Base-by-base conservation (phyloP, 768 basidiomycete species). In the Boletus sensibilis region DNA sequence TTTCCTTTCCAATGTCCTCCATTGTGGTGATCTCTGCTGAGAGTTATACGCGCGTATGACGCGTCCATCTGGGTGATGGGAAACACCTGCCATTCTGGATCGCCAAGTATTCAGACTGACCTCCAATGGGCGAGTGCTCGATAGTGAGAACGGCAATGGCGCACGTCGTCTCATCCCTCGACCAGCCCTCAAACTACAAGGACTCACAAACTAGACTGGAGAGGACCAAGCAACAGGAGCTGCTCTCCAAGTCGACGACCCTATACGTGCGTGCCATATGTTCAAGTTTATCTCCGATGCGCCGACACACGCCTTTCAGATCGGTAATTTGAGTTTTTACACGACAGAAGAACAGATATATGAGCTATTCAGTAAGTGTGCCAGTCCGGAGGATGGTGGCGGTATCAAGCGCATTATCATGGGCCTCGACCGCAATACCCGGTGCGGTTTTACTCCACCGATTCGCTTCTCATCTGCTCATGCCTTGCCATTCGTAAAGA, bases 331-430 rank as follows among this genome's bases (percentile, higher is more conserved):
- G 75, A 93, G 92, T 76, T 94, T 94, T 74, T 94, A 87, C 76
- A 94, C 92, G 27, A 96, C 93, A 49, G 94, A 96, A 77, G 92
- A 95, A 75, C 94, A 97, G 74, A 97, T 94, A 74, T 92, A 92
- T 74, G 92, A 93, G 74, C 76, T 95, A 50, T 96, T 94, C 75
- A 82, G 87, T 64, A 94, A 94, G 84, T 93, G 92, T 68, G 85
- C 92, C 51, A 88, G 82, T 65, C 81, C 91, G 14, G 90, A 92
- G 63, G 90, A 92, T 53, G 87, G 92, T 52, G 92, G 88, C 59
- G 96, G 89, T 52, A 92, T 91, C 67, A 97, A 93, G 69, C 87
- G 90, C 66, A 92, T 95, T 57, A 94, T 96, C 60, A 96, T 96
- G 93, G 93, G 93, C 20, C 79, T 96, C 46, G 93, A 96, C 78